Conservation (phyloP, 2,329 filamentous ascomycete species). For the Penicillium sp. region DNA sequence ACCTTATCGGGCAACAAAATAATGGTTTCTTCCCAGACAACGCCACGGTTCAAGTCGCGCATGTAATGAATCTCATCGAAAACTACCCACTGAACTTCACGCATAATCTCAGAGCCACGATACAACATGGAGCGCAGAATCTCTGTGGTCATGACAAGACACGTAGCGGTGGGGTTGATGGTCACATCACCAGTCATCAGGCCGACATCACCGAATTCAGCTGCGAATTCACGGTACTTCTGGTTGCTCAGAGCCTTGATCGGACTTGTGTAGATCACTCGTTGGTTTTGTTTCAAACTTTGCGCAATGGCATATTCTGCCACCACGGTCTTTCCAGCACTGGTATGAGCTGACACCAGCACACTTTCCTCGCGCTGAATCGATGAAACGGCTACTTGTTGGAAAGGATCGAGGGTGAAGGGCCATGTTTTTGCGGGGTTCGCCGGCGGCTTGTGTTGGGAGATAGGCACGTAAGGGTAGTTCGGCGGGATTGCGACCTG, state of each 20-base stretch:
- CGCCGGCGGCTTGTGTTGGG: slow-evolving; percentile 85
- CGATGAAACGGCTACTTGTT: slow-evolving; percentile 88
- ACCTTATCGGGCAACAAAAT: slow-evolving; percentile 98
- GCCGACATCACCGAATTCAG: slow-evolving; percentile 93
- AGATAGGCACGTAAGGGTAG: slow-evolving; percentile 93
- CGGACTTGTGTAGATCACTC: slow-evolving; percentile 98
- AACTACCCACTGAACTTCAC: slow-evolving; percentile 96
- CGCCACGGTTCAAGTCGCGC: slow-evolving; percentile 82
- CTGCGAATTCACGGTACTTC: slow-evolving; percentile 94
- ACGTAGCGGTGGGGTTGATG: slow-evolving; percentile 97
- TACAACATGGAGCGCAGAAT: slow-evolving; percentile 99
- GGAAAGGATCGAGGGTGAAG: slow-evolving; percentile 96
- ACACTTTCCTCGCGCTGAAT: slow-evolving; percentile 97
- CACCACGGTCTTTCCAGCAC: slow-evolving; percentile 96
- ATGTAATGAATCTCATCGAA: slow-evolving; percentile 99
- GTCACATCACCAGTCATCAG: slow-evolving; percentile 99
- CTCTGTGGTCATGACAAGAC: slow-evolving; percentile 98
- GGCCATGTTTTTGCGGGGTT: slow-evolving; percentile 80
- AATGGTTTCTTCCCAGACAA: slow-evolving; percentile 99
- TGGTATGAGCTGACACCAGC: slow-evolving; percentile 93
- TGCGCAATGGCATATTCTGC: slow-evolving; percentile 98
- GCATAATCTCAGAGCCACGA: slow-evolving; percentile 97
- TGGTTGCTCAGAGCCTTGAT: slow-evolving; percentile 99
- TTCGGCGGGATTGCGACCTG: slow-evolving; percentile 93
- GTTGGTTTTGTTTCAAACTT: slow-evolving; percentile 93